phyloP scores from a whole-genome alignment of 2,329 filamentous ascomycete genomes.

The Stemphylium beticola region DNA sequence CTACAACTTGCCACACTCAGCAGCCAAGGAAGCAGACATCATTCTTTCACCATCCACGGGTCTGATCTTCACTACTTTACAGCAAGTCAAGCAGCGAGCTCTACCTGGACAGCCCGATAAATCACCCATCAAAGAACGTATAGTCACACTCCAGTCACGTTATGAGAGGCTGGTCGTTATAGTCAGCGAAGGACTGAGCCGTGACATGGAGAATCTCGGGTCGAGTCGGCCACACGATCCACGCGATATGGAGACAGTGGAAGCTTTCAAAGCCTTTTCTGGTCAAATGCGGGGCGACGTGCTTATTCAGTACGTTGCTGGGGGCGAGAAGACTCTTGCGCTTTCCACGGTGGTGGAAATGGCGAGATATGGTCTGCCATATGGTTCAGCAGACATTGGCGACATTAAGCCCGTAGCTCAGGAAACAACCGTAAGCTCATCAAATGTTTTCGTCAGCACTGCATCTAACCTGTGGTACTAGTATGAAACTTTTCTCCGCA shows the following conservation, averaged over 20 bases:
- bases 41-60: slow-evolving; percentile 72
- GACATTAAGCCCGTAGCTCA: slow-evolving; percentile 55
- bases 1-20: slow-evolving; percentile 49
- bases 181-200: slow-evolving; percentile 58
- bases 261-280: slow-evolving; percentile 60
- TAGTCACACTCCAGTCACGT: slow-evolving; percentile 60
- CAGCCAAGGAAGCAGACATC: slow-evolving; percentile 70
- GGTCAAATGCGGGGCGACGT: slow-evolving; percentile 49
- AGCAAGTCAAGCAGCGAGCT: slow-evolving; percentile 73
- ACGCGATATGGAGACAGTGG: slow-evolving; percentile 55
- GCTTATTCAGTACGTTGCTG: slow-evolving; percentile 47
- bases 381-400: slow-evolving; percentile 36
- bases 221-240: slow-evolving; percentile 34
- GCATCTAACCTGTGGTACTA: slow-evolving; percentile 5
- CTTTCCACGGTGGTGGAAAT: slow-evolving; percentile 41
- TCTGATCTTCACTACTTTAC: slow-evolving; percentile 72
- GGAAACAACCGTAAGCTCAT: slow-evolving; percentile 58
- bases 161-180: slow-evolving; percentile 75
- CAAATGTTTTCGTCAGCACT: background rate
- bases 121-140: slow-evolving; percentile 58
- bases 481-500: slow-evolving; percentile 72
- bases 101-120: slow-evolving; percentile 64
- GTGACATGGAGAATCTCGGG: slow-evolving; percentile 31
- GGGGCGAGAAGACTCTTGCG: slow-evolving; percentile 51
- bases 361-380: slow-evolving; percentile 42